Evolutionary conservation across 306 rosid species (phyloP), one percentile per base, ranked within the genome.

Genomic region (Sicyos baderoa): DNA sequence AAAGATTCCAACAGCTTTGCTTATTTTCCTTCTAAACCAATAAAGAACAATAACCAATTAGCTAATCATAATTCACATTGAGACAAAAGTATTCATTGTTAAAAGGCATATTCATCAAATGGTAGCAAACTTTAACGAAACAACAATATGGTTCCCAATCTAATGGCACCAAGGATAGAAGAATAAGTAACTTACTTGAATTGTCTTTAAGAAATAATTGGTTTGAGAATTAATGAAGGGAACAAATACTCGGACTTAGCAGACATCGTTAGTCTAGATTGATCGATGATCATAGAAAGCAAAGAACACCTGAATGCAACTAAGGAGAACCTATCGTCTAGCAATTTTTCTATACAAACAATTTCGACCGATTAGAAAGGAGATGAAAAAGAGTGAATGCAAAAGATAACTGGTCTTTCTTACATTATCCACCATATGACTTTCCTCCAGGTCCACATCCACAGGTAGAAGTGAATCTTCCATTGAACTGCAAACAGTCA

Each of bases 381-480:
- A 42, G 51, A 63, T 40, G 35, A 63, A 40, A 63, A 42, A 45
- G 12, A 48, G 61, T 60, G 55, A 48, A 61, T 60, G 55, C 57
- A 75, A 54, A 79, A 47, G 17, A 48, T 60, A 56, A 67, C 17
- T 60, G 61, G 27, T 57, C 58, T 52, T 59, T 82, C 97, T 87
- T 82, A 93, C 98, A 76, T 62, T 72, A 76, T 88, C 79, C 78
- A 52, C 37, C 52, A 50, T 58, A 70, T 72, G 72, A 73, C 84
- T 88, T 77, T 92, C 98, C 85, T 86, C 98, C 27, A 83, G 76
- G 83, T 89, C 86, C 76, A 47, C 54, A 18, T 75, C 86, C 57
- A 70, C 69, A 9, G 87, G 75, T 83, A 92, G 91, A 64, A 92
- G 91, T 44, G 93, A 82, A 72, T 87, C 96, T 81, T 83, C 93